phyloP scores from a whole-genome alignment of 2,329 filamentous ascomycete genomes.

The Daldinia sp. region DNA sequence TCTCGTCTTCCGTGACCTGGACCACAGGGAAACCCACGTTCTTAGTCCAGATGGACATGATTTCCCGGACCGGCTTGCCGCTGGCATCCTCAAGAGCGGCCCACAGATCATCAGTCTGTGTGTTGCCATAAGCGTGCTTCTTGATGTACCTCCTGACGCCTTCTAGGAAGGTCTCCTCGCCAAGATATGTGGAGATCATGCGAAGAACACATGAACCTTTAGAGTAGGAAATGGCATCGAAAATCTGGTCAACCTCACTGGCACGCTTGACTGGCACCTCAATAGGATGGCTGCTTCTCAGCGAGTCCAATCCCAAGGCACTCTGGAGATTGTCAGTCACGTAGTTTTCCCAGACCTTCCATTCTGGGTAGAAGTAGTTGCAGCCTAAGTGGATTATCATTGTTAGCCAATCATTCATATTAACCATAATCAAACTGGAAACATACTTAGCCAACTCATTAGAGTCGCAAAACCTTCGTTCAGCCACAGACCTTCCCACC shows the following conservation, averaged over 20 bases:
- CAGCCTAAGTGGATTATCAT: slow-evolving; percentile 73
- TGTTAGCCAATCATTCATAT: slow-evolving; percentile 29
- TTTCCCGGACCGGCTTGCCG: slow-evolving; percentile 87
- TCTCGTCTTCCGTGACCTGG: slow-evolving; percentile 81
- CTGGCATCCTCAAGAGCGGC: slow-evolving; percentile 87
- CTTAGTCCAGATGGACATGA: slow-evolving; percentile 98
- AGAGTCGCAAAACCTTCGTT: slow-evolving; percentile 94
- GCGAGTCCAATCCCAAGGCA: slow-evolving; percentile 86
- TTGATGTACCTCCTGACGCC: slow-evolving; percentile 91
- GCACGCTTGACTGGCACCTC: slow-evolving; percentile 96
- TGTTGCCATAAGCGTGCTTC: slow-evolving; percentile 97
- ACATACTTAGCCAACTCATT: slow-evolving; percentile 78
- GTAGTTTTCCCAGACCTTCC: slow-evolving; percentile 97
- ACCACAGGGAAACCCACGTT: slow-evolving; percentile 94
- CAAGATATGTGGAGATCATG: slow-evolving; percentile 96
- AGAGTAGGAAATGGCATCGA: slow-evolving; percentile 96
- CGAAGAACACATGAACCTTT: slow-evolving; percentile 96
- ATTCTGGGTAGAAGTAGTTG: slow-evolving; percentile 95
- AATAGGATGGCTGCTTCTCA: slow-evolving; percentile 95
- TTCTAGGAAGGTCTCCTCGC: slow-evolving; percentile 92
- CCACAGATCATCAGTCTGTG: slow-evolving; percentile 91
- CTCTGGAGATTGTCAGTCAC: slow-evolving; percentile 93
- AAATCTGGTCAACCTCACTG: slow-evolving; percentile 98
- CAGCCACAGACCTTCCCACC: slow-evolving; percentile 97
- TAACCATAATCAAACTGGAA: slow-evolving; percentile 18